A percentile compares a stretch with the other conserved stretches of the same genome.
These are phyloP conservation scores for Blepharisma undulans DNA, from an alignment of 169 alveolate genomes.

Conservation along the genomic window DNA sequence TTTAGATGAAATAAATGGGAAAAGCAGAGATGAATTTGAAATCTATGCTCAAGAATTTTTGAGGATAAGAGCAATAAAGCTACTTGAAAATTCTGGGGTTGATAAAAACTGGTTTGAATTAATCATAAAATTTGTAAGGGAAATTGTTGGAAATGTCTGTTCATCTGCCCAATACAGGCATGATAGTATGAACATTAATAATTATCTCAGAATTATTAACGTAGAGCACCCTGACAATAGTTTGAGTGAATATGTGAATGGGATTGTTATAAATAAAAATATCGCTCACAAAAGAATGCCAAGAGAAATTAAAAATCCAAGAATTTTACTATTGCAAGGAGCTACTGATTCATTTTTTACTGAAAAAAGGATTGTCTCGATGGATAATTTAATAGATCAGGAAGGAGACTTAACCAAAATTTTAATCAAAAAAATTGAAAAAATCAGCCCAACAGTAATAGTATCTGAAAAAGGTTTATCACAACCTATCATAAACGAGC, in stretches of 20 bases:
- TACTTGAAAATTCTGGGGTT: background rate
- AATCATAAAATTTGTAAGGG: background rate
- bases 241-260: conserved; percentile 40
- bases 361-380: background rate
- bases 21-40: background rate
- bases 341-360: background rate
- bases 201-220: conserved; percentile 50
- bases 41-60: background rate
- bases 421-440: conserved; percentile 15
- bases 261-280: conserved; percentile 56
- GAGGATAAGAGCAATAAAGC: background rate
- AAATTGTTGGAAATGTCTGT: background rate
- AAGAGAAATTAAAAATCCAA: conserved; percentile 38
- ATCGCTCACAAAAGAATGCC: conserved; percentile 60
- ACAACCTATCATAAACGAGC: background rate
- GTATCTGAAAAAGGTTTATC: background rate
- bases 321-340: conserved; percentile 18
- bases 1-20: background rate
- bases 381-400: conserved; percentile 18
- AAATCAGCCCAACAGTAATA: background rate
- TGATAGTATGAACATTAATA: conserved; percentile 57
- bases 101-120: background rate
- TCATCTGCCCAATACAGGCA: background rate
- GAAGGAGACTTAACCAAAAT: background rate
- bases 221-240: background rate